phyloP scores from a whole-genome alignment of 2,329 filamentous ascomycete genomes.

The Pseudohalonectria lignicola region DNA sequence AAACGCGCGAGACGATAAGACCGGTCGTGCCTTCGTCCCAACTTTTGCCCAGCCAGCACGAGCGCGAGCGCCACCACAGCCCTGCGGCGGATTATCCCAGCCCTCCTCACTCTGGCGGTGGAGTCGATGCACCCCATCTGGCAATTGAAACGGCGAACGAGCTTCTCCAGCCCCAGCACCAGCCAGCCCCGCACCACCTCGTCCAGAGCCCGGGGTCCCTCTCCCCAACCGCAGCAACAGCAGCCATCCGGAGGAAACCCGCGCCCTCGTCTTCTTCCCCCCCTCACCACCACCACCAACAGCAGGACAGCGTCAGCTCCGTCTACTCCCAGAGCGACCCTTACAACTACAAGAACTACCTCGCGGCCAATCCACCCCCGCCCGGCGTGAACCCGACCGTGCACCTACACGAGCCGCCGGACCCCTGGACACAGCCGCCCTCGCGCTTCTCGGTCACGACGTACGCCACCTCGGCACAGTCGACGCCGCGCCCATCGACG shows the following conservation, averaged over 20 bases:
- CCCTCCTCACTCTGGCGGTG: slow-evolving; percentile 21
- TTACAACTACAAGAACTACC: slow-evolving; percentile 11
- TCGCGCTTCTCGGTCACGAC: slow-evolving; percentile 57
- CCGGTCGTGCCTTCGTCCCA: slow-evolving; percentile 24
- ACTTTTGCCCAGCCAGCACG: slow-evolving; percentile 9
- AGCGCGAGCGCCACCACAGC: no score
- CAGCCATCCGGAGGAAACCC: neutral
- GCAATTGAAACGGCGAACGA: neutral
- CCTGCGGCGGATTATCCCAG: slow-evolving; percentile 21
- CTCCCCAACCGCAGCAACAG: neutral
- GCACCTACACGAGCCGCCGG: slow-evolving; percentile 9
- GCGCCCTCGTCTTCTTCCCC: neutral
- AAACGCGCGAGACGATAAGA: slow-evolving; percentile 20
- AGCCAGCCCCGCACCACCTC: neutral
- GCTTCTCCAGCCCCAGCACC: neutral
- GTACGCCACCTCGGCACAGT: slow-evolving; percentile 40
- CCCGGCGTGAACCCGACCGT: slow-evolving; percentile 7
- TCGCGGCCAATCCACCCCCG: slow-evolving; percentile 6
- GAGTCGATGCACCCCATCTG: neutral
- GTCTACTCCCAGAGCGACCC: slow-evolving; percentile 9
- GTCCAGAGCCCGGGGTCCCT: neutral
- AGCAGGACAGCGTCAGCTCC: slow-evolving; percentile 6
- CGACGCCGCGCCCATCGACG: slow-evolving; percentile 11
- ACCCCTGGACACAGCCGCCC: slow-evolving; percentile 37
- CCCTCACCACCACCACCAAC: slow-evolving; percentile 1